A percentile compares a stretch with the other conserved stretches of the same genome.
Conservation (phyloP, 108 stramenopile genomes). For the Hondaea fermentalgiana region DNA sequence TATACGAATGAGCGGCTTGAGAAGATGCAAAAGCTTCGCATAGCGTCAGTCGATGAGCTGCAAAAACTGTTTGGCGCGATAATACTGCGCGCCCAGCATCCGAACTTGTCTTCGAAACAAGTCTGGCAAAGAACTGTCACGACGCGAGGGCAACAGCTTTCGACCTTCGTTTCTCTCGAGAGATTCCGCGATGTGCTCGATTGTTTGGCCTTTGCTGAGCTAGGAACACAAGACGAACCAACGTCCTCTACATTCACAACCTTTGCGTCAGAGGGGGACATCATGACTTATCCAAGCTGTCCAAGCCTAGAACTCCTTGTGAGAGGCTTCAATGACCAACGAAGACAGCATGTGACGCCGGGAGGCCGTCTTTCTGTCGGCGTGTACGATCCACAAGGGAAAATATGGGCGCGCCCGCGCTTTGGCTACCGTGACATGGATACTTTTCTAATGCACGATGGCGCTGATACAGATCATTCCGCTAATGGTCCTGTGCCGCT, state of each 20-base stretch:
- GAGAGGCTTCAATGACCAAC: background rate
- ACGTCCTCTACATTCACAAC: background rate
- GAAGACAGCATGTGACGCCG: background rate
- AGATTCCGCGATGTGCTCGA: background rate
- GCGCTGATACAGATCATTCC: too few relatives aligned
- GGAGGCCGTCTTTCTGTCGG: background rate
- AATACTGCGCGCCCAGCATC: background rate
- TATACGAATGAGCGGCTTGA: background rate
- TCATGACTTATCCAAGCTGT: background rate
- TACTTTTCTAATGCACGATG: too few relatives aligned
- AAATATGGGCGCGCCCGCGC: background rate
- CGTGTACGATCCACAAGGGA: background rate
- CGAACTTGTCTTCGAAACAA: background rate
- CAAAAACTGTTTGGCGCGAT: background rate
- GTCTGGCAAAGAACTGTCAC: background rate
- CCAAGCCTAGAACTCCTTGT: background rate
- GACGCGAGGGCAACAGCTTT: background rate
- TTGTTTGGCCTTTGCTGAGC: background rate
- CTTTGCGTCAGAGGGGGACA: background rate
- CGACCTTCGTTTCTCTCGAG: background rate
- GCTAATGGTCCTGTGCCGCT: background rate
- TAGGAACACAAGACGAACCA: background rate
- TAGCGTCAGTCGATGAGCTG: background rate
- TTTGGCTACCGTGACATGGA: background rate
- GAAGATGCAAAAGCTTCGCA: background rate